Evolutionary conservation across 768 basidiomycete species (phyloP).

Genomic region (Galerina sulciceps): DNA sequence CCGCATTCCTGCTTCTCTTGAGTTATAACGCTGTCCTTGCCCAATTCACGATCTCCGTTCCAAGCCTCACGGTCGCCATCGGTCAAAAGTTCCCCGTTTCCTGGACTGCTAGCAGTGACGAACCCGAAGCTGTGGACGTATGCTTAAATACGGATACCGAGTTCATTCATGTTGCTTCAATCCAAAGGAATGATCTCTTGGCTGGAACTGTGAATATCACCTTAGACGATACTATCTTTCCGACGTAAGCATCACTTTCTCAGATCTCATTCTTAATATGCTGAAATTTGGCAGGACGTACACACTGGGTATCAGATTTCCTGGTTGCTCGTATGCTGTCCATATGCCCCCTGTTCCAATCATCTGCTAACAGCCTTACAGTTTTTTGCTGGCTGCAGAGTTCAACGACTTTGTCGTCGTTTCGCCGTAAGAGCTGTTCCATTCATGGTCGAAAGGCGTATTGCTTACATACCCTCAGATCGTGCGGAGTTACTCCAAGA

Average conservation of each 20-base stretch:
- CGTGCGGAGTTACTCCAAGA: too few relatives aligned
- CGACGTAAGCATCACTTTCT: neutral
- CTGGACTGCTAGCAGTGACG: constrained; percentile 1
- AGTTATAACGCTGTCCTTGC: neutral
- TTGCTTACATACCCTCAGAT: too few relatives aligned
- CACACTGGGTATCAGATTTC: constrained; percentile 6
- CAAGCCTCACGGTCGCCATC: constrained; percentile 6
- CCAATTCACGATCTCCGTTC: constrained; percentile 2
- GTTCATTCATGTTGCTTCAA: constrained; percentile 5
- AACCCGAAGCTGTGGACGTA: constrained; percentile 3
- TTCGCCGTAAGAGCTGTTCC: neutral
- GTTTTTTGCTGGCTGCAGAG: constrained; percentile 3
- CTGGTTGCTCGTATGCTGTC: constrained; percentile 11
- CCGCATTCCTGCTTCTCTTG: constrained; percentile 1
- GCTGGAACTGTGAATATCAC: constrained; percentile 8
- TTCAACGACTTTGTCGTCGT: constrained; percentile 6
- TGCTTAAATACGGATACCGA: constrained; percentile 5
- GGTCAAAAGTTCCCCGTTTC: constrained; percentile 6
- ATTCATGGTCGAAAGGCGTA: neutral
- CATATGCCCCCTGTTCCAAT: neutral
- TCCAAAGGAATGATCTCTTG: neutral
- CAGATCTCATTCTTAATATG: neutral
- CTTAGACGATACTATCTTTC: constrained; percentile 4
- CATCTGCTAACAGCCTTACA: neutral
- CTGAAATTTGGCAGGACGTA: constrained; percentile 10